Evolutionary conservation across 1,284 basidiomycete species (phyloP), one percentile per base, ranked within the genome.

Genomic region (Heterobasidion annosum): DNA sequence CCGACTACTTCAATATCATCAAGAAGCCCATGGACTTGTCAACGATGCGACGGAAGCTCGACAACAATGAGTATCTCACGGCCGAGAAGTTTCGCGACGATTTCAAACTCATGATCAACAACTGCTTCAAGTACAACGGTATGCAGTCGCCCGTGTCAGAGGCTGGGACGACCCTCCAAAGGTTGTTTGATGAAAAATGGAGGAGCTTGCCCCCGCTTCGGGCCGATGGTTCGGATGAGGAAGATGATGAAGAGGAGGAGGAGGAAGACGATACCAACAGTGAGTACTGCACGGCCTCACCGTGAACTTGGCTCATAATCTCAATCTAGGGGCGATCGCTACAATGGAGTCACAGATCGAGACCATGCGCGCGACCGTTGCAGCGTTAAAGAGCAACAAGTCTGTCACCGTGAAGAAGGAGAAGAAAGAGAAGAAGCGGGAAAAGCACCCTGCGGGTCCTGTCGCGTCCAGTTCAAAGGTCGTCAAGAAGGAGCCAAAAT

Each of bases 11-110:
- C 8, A 89, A 86, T 70, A 74, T 94, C 58, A 78, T 99, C 69
- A 97, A 95, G 77, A 86, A 85, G 63, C 96, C 97, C 1, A 98
- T 99, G 85, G 94, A 98, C 68, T 66, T 98, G 55, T 78, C 81
- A n/a, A 92, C 90, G 7, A 93, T 98, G 76, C 82, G 83, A 62
- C 80, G 74, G 67, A 95, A 93, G 69, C 77, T 99, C 49, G 86
- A 91, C 48, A 74, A 76, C 35, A 75, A 80, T 57, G 81, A 86
- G 59, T 99, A 98, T 67, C 64, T 81, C 3, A 85, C 79, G 33
- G 84, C 89, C 1, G 75, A 81, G 40, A 86, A 87, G 64, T 94
- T 98, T 66, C 83, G 87, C 59, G 83, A 88, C 16, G 97, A 99
- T 71, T 91, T 98, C 74, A 89, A 90, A 68, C 77, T 96, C 59